Base-by-base conservation (phyloP, 371 early-diverging fungal genomes). In the Zychaea mexicana region DNA sequence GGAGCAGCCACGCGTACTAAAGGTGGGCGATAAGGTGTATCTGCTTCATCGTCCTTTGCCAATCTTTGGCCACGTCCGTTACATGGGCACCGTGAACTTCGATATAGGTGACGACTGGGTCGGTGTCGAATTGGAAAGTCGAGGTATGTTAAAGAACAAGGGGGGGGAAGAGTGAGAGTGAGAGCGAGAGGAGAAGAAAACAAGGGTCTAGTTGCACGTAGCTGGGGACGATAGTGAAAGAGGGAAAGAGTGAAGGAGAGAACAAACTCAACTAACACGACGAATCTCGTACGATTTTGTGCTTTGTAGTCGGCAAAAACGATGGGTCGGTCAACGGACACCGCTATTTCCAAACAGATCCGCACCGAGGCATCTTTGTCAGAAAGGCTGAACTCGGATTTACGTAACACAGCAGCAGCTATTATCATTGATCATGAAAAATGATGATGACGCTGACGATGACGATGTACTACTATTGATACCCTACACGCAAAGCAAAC, bases 61-160 rank as follows among this genome's bases (percentile, higher is more conserved):
- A 6, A 72, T 69, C 15, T 68, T 70, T 54, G 81, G 74, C 3
- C 62, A 60, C 22, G 76, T 81, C 8, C 74, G 76, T 24, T 81
- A 67, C 38, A 68, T 76, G 30, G 81, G 81, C 17, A 49, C 66
- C 39, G 70, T 78, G 26, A 36, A 64, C 21, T 63, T 62, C 30
- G 68, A 64, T 49, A 63, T 62, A 17, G 72, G 70, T 52, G 66
- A 67, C 12, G 71, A 75, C 39, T 76, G 74, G 74, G 58, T 77
- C 42, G 81, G 81, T 5, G 73, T 81, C 32, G 81, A 81, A 63
- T 64, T 81, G 21, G 71, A 73, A 47, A 61, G 69, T 45, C 66
- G 76, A 70, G 81, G 81, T 80, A 73, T 52, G 38, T 36, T 13
- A 57, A 12, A 42, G 42, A 12, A 33, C 33, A 12, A 33, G 5